phyloP scores from a whole-genome alignment of 179 eudicot genomes.

The Pouteria campechiana region DNA sequence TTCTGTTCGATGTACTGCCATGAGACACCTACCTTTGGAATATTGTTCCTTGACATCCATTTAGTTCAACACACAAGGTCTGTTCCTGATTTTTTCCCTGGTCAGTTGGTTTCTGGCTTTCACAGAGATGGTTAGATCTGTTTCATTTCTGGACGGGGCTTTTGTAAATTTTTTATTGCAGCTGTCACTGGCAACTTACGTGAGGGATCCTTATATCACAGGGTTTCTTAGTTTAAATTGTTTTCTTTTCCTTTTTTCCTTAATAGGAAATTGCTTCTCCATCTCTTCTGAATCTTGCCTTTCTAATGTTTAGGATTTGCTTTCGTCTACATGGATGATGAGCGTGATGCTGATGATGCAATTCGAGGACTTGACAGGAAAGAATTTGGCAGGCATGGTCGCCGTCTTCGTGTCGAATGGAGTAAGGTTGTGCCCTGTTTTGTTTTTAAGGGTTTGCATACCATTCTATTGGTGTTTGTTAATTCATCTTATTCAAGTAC shows the following conservation, averaged over 20 bases:
- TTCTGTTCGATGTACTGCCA: constrained; percentile 46
- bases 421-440: constrained; percentile 37
- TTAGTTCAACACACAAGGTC: constrained; percentile 69
- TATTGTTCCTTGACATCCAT: constrained; percentile 66
- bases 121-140: constrained; percentile 12
- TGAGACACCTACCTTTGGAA: constrained; percentile 60
- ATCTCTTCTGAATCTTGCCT: background rate
- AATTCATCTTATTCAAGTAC: background rate
- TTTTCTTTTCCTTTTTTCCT: background rate
- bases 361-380: constrained; percentile 54
- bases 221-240: background rate
- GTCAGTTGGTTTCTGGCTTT: constrained; percentile 38
- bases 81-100: constrained; percentile 60
- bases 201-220: constrained; percentile 2
- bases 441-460: background rate
- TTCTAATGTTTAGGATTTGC: constrained; percentile 35
- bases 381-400: constrained; percentile 78
- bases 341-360: constrained; percentile 77
- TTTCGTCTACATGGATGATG: constrained; percentile 66
- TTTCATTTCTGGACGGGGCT: too few relatives aligned
- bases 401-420: constrained; percentile 84
- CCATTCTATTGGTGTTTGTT: background rate
- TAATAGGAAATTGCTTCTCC: too few relatives aligned
- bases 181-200: background rate
- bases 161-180: too few relatives aligned